Evolutionary conservation across 495 filamentous ascomycete species (phyloP).

Genomic region (Sordaria brevicollis): DNA sequence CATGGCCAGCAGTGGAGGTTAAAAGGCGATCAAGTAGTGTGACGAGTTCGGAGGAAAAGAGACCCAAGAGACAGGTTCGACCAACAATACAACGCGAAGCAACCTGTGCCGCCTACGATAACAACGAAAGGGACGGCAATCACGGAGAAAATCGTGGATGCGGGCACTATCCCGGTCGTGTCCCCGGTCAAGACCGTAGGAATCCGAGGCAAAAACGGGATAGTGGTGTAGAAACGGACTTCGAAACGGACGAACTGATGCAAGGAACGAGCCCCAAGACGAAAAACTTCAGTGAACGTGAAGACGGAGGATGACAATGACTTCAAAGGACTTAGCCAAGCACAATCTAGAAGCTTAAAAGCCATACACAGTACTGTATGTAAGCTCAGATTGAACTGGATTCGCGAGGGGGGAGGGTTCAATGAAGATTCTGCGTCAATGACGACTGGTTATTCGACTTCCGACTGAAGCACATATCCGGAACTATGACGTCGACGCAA

Average conservation of each 20-base stretch:
- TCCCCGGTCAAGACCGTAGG: not conserved
- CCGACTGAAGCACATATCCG: not conserved
- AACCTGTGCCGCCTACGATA: not conserved
- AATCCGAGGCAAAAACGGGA: not conserved
- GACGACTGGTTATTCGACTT: not conserved
- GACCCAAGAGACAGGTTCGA: not conserved
- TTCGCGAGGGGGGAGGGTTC: not conserved
- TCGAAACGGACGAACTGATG: not conserved
- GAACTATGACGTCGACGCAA: not conserved
- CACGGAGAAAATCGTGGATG: not conserved
- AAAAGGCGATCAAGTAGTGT: not conserved
- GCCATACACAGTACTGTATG: too few relatives aligned
- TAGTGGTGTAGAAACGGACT: not conserved
- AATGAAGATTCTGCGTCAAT: not conserved
- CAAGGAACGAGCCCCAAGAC: not conserved
- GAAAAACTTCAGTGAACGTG: not conserved
- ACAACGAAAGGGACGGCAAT: not conserved
- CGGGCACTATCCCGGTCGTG: not conserved
- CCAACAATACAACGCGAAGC: not conserved
- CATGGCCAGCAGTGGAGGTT: not conserved
- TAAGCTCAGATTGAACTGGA: not conserved
- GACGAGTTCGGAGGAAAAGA: not conserved
- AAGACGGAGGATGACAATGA: not conserved
- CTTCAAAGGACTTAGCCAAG: not conserved
- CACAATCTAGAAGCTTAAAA: not conserved